Conservation (phyloP, 2,329 filamentous ascomycete genomes). For the Sordariomycetes sp. region DNA sequence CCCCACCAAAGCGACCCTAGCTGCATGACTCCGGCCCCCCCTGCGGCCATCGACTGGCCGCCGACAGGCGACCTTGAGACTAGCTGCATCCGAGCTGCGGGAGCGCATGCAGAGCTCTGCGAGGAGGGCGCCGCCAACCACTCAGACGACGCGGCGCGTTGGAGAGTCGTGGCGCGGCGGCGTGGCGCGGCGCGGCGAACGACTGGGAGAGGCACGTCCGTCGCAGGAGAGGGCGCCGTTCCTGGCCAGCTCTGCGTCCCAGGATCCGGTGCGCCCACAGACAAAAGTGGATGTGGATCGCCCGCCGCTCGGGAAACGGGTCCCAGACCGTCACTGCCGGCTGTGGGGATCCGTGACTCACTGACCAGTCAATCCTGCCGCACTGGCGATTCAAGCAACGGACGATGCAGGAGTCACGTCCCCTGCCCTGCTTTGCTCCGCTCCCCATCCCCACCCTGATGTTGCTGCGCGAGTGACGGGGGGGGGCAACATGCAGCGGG, state of each 20-base stretch:
- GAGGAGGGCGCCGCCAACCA: not conserved
- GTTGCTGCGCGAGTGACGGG: not conserved
- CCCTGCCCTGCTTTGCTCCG: not conserved
- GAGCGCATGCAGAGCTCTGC: not conserved
- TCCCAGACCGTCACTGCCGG: not conserved
- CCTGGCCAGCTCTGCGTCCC: not conserved
- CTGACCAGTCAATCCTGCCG: conserved; percentile 1
- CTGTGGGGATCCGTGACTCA: not conserved
- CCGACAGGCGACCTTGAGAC: conserved; percentile 1
- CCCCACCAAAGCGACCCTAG: not conserved
- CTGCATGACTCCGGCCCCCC: conserved; percentile 1
- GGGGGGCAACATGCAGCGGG: not conserved
- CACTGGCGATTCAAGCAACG: not conserved
- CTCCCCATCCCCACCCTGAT: not conserved
- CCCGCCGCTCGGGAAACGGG: not conserved
- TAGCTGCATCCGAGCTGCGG: conserved; percentile 1
- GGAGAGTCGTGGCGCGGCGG: conserved; percentile 3
- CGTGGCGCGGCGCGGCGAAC: not conserved
- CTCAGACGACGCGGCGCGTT: not conserved
- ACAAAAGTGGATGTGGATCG: not conserved
- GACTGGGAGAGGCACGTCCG: not conserved
- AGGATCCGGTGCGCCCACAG: not conserved
- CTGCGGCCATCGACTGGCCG: conserved; percentile 4
- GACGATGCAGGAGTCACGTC: not conserved
- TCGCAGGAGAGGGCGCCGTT: not conserved